Base-by-base conservation (phyloP, 805 yeast species). In the Wickerhamiella azymoides region DNA sequence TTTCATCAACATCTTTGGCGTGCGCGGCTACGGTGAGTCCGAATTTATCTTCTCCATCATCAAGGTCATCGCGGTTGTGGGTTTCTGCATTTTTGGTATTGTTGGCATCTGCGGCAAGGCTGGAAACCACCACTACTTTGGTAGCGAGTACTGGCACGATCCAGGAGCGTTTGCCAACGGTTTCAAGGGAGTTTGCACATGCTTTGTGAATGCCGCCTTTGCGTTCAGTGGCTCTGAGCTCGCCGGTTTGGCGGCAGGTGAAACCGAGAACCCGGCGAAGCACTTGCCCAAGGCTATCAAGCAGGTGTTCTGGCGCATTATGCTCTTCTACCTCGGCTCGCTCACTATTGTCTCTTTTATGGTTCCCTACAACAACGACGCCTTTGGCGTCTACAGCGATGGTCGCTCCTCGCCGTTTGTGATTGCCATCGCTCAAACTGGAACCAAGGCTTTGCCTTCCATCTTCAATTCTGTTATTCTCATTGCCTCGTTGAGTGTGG, bases 231-330 rank as follows among this genome's bases (percentile, higher is more conserved):
- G 88, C 52, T 74, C 83, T 19, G 89, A 81, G 60, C 66, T 80
- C 53, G 73, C 72, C 35, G 83, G 84, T 40, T 67, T 80, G 27
- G 80, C 85, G 10, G 80, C 85, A 26, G 85, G 86, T 10, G 89
- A 81, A 62, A 68, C 83, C 24, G 72, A 65, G 40, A 74, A 79
- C 59, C 86, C 88, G 43, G 68, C 82, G 54, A 68, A 67, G 47
- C 62, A 80, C 2, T 69, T 80, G 45, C 88, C 88, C 36, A 70
- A 71, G 45, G 85, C 88, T 36, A 77, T 80, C 48, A 80, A 80
- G 61, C 85, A 81, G 63, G 82, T 80, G 2, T 79, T 83, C 63
- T 80, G 86, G 86, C 71, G 88, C 62, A 78, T 82, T 49, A 62
- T 77, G 19, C 61, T 79, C 52, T 81, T 81, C 58, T 83, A 82